Evolutionary conservation across 2,329 filamentous ascomycete species (phyloP).

Genomic region (Trichoderma asperellum): DNA sequence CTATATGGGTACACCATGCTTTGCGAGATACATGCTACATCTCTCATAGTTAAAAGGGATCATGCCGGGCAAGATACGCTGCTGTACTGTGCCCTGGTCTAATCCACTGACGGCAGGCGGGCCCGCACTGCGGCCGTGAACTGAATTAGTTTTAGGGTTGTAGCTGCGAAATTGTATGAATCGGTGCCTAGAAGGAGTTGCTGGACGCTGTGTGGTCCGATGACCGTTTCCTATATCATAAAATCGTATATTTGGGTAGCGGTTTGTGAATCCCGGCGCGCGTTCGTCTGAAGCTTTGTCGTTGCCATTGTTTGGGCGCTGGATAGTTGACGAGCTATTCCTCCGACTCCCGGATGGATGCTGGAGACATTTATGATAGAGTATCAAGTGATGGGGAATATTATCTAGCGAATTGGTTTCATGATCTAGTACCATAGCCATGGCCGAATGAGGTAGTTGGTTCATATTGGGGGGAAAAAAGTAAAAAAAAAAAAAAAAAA

Average conservation of each 20-base stretch:
- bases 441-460: too few relatives aligned
- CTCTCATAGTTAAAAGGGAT: background rate
- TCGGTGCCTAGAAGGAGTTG: background rate
- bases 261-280: background rate
- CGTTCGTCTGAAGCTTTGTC: fast-evolving
- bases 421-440: too few relatives aligned
- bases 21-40: background rate
- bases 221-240: background rate
- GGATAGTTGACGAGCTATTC: too few relatives aligned
- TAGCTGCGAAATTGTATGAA: background rate
- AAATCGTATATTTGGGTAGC: background rate
- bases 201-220: background rate
- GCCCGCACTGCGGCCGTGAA: background rate
- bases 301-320: background rate
- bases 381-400: too few relatives aligned
- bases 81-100: background rate
- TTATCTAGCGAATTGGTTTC: too few relatives aligned
- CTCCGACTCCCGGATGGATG: background rate
- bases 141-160: background rate
- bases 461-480: too few relatives aligned
- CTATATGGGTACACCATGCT: too few relatives aligned
- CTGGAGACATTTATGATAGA: too few relatives aligned
- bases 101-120: background rate
- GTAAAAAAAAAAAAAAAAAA: too few relatives aligned
- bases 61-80: background rate